Evolutionary conservation across 371 early-diverging fungal genomes (phyloP).

Genomic region (Entomophthora muscae): DNA sequence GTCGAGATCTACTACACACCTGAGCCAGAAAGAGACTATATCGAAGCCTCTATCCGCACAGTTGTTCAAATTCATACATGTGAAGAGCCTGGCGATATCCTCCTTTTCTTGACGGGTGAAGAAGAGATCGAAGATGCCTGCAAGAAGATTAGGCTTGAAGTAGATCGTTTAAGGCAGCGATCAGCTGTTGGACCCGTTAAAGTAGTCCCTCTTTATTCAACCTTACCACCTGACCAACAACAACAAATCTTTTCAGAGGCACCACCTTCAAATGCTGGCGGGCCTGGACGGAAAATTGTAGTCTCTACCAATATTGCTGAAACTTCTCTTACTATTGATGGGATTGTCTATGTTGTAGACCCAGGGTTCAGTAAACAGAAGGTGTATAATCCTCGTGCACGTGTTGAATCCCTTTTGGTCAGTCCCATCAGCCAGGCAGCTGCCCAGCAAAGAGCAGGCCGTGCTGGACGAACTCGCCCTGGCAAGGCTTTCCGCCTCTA

Average conservation of each 20-base stretch:
- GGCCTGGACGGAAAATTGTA: conserved; percentile 84
- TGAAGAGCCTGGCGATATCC: conserved; percentile 71
- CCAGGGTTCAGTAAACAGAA: conserved; percentile 95
- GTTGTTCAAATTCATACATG: conserved; percentile 80
- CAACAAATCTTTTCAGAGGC: conserved; percentile 82
- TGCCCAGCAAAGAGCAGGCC: conserved; percentile 92
- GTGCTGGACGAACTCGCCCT: conserved; percentile 77
- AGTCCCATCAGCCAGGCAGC: conserved; percentile 88
- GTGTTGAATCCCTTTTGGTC: conserved; percentile 77
- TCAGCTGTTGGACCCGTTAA: conserved; percentile 22
- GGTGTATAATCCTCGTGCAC: conserved; percentile 86
- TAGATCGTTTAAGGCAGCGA: conserved; percentile 31
- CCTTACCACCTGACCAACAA: conserved; percentile 82
- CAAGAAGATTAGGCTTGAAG: conserved; percentile 37
- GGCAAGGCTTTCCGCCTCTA: conserved; percentile 94
- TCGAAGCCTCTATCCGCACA: conserved; percentile 77
- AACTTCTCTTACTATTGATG: conserved; percentile 96
- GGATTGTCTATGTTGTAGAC: conserved; percentile 95
- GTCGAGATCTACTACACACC: conserved; percentile 70
- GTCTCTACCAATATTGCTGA: conserved; percentile 97
- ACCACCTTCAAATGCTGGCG: conserved; percentile 53
- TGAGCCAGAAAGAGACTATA: conserved; percentile 73
- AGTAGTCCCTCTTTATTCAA: conserved; percentile 76
- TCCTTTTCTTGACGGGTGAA: conserved; percentile 86
- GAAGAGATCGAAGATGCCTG: conserved; percentile 74